Evolutionary conservation across 345 rosid genomes (phyloP).

Genomic region (Corchorus capsularis): DNA sequence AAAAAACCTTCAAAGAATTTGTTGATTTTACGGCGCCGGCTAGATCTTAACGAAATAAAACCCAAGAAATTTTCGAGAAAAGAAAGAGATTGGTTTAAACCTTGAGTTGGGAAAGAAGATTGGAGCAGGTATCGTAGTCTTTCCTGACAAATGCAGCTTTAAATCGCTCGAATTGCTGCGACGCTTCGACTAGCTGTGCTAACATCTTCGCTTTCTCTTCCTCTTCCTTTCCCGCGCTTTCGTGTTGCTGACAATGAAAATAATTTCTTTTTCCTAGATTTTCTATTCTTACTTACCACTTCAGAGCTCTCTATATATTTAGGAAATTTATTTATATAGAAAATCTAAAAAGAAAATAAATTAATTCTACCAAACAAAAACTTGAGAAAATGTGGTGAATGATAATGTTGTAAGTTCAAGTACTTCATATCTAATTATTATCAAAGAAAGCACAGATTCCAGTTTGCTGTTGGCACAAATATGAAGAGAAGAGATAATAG

Average conservation of each 20-base stretch:
- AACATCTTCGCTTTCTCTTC: slow-evolving; percentile 43
- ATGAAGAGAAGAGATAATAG: no score
- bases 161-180: slow-evolving; percentile 84
- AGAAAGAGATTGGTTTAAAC: slow-evolving; percentile 28
- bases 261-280: not conserved
- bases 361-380: no score
- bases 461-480: no score
- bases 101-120: slow-evolving; percentile 82
- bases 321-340: no score
- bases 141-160: slow-evolving; percentile 78
- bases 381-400: no score
- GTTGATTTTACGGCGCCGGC: not conserved
- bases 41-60: not conserved
- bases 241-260: slow-evolving; percentile 16
- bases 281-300: not conserved
- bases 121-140: slow-evolving; percentile 55
- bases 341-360: no score
- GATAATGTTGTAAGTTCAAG: no score
- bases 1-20: not conserved
- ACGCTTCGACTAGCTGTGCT: slow-evolving; percentile 77
- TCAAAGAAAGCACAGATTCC: no score
- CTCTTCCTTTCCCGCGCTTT: slow-evolving; percentile 2
- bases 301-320: no score
- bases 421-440: no score
- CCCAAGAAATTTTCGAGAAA: not conserved